Evolutionary conservation across 208 protist species (phyloP), one percentile per base, ranked within the genome.

Genomic region (Trypanosoma mega): DNA sequence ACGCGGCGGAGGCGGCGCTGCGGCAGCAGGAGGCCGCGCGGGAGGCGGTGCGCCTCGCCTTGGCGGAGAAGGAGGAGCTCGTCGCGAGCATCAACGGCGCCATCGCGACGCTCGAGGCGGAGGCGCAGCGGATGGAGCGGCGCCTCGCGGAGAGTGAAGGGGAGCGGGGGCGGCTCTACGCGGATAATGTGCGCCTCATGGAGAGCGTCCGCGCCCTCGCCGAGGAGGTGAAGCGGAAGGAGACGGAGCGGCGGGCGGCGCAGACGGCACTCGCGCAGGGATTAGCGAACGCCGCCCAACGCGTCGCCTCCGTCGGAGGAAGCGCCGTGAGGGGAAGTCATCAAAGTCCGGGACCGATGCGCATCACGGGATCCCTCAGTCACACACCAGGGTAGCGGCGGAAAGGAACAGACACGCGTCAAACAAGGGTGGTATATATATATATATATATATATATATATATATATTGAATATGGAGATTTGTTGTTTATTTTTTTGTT

Each of bases 111-210:
- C 48, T 70, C 21, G 60, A 76, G 30, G 41, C 58, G n/a, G 59
- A 75, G 6, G 52, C 46, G 8, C 54, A 64, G 23, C 55, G 61
- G 29, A 14, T 72, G 39, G 44, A 68, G 23, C 41, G 53, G 26
- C 51, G 46, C 0, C 46, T 80, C 18, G 36, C 46, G 8, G 45
- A 39, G 23, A 50, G 24, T 0, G 68, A 77, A 11, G 71, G 70
- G n/a, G 81, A 87, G 36, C 67, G 75, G 7, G 61, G 56, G 8
- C 31, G 51, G 26, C 78, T 89, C 46, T 78, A 62, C 36, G 29
- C 52, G 0, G 80, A 93, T 59, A 93, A 90, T 67, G 50, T 68
- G 5, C 61, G 63, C 23, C 76, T 93, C 39, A 82, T 93, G 11
- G 59, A 55, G 21, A 78, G 71, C 36, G 61, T 89, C 20, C 61